phyloP scores from a whole-genome alignment of 2,329 filamentous ascomycete species.

The Akanthomyces uredinophilus region DNA sequence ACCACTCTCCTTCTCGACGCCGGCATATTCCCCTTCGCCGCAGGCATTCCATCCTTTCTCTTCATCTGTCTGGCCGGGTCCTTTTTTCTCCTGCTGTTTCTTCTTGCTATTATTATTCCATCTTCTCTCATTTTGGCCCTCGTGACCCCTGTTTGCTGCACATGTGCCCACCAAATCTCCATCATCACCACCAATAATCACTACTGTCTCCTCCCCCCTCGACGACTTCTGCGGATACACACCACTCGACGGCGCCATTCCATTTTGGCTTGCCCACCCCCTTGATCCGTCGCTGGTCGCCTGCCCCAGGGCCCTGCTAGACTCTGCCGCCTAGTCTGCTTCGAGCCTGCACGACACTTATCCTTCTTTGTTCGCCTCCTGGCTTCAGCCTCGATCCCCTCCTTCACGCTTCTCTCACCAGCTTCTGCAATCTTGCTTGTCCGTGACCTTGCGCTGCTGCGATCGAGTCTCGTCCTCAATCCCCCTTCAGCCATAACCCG shows the following conservation, averaged over 20 bases:
- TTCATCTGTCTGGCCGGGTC: not conserved
- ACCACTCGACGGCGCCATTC: slow-evolving; percentile 2
- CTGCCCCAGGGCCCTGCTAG: slow-evolving; percentile 2
- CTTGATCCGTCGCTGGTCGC: slow-evolving; percentile 1
- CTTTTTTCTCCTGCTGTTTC: not conserved
- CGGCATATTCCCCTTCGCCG: not conserved
- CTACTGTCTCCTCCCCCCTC: not conserved
- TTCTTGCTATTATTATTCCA: not conserved
- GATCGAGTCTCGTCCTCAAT: slow-evolving; percentile 11
- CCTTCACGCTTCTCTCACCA: slow-evolving; percentile 12
- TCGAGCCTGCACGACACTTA: slow-evolving; percentile 8
- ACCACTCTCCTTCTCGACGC: not conserved
- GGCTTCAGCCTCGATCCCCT: slow-evolving; percentile 12
- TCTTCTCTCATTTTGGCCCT: not conserved
- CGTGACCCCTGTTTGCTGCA: slow-evolving; percentile 5
- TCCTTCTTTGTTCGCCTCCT: slow-evolving; percentile 11
- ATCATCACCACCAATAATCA: slow-evolving; percentile 13
- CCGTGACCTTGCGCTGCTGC: slow-evolving; percentile 10
- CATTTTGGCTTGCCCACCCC: slow-evolving; percentile 1
- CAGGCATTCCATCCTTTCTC: slow-evolving; percentile 4
- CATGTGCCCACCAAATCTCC: slow-evolving; percentile 5
- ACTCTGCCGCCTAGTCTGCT: slow-evolving; percentile 7
- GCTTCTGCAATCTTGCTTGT: slow-evolving; percentile 7
- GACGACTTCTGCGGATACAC: slow-evolving; percentile 7
- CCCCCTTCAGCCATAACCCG: too few species aligned